Base-by-base conservation (phyloP, 129 eudicot species). In the Pseudognaphalium luteoalbum region DNA sequence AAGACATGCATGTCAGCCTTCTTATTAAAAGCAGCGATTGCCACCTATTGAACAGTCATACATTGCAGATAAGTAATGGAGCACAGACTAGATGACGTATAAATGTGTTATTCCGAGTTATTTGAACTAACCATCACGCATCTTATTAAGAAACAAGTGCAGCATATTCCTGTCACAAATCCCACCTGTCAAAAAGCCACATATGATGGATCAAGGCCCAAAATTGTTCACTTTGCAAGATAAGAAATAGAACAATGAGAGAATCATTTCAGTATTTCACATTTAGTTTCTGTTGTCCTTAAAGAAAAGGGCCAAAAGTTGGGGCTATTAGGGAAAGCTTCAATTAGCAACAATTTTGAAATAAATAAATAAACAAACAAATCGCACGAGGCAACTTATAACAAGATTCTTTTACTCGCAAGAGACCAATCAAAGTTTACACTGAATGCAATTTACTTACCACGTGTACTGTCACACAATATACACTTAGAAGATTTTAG, bases 121-220 rank as follows among this genome's bases (percentile, higher is more conserved):
- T 59, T 29, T 34, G 35, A 72, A 64, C 92, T 71, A 77, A 93
- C 98, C 98, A 93, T 76, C 52, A 85, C 66, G 72, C 97, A 88
- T 81, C 97, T 85, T 66, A 87, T 81, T 41, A 93, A 68, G 82
- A 93, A 93, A 75, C 98, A 93, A 19, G 92, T 83, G 82, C 91
- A 90, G 85, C 98, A 93, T 65, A 90, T 85, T 56, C 83, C 91
- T 0, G 97, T 88, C 76, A 93, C 96, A 70, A 82, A 87, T 56
- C 98, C 97, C 70, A 93, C 98, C 98, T 93, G 93, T 19, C 51
- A 68, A 66, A 79, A 72, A 56, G 12, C 59, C 65, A 7, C 56
- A 71, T 65, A 22, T 10, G 20, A 19, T 54, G 17, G 35, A 47
- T 57, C 33, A 69, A 41, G 22, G 44, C 16, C 64, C 81, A 30